These are phyloP conservation scores for Stellera chamaejasme DNA, from an alignment of 345 rosid genomes.

Conservation along the genomic window DNA sequence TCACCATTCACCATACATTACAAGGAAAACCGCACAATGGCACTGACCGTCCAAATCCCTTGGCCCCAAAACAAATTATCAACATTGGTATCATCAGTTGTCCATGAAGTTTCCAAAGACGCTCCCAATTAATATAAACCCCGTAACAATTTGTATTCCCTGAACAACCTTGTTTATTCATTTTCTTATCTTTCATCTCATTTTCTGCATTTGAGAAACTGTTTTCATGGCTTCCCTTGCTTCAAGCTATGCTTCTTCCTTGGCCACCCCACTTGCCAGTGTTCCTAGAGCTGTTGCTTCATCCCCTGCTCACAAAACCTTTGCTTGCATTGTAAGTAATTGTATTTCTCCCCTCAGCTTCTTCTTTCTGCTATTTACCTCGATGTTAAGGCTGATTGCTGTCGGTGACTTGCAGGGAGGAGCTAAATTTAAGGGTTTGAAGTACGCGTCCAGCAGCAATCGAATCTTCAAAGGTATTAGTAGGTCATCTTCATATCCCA, in stretches of 20 bases:
- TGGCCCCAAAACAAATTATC: constrained; percentile 13
- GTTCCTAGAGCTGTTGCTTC: constrained; percentile 4
- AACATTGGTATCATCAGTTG: constrained; percentile 20
- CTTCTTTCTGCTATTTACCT: neutral
- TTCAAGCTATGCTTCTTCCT: constrained; percentile 16
- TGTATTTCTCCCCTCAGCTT: neutral
- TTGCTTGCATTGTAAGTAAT: constrained; percentile 17
- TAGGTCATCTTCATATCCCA: constrained; percentile 16
- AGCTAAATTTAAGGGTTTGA: constrained; percentile 18
- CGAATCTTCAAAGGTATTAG: constrained; percentile 19
- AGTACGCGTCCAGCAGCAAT: constrained; percentile 19
- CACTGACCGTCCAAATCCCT: constrained; percentile 14
- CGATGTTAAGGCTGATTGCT: neutral
- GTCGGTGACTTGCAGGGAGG: constrained; percentile 27
- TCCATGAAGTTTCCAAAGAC: neutral
- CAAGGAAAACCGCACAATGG: neutral
- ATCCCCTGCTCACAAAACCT: constrained; percentile 13
- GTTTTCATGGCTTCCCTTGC: constrained; percentile 24
- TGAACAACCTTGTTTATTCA: constrained; percentile 2
- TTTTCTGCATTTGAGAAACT: neutral
- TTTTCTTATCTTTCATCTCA: neutral
- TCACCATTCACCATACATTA: too few species aligned
- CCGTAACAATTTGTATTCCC: neutral
- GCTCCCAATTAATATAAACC: constrained; percentile 11
- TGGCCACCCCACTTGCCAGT: constrained; percentile 15